Base-by-base conservation (phyloP, 2,329 filamentous ascomycete genomes). In the Macrophomina pseudophaseolina region DNA sequence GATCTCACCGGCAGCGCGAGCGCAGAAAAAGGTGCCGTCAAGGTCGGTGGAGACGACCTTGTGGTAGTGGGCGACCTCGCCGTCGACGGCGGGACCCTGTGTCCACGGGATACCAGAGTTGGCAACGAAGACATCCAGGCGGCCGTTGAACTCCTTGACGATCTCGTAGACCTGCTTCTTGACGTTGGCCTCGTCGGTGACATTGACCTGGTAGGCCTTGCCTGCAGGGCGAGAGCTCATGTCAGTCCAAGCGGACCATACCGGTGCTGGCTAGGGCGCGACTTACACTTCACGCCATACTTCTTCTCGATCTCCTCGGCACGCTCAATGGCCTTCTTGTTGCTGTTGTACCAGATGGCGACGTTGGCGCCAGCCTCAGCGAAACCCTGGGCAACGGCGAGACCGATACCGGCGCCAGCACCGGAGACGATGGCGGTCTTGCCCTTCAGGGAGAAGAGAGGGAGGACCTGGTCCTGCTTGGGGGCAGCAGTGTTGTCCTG, bases 21-120 rank as follows among this genome's bases (percentile, higher is more conserved):
- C 92, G 69, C 92, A 96, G 84, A 91, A 94, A 80, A 91, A 93
- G 46, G 90, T 90, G 12, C 93, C 94, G n/a, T 89, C 95, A 72
- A 97, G 85, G 79, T 97, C 96, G 74, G 94, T 90, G 73, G 91
- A 87, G 78, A 97, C 85, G 83, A 97, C 92, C 78, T 88, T 86
- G 76, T 93, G 88, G 75, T 88, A 88, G 75, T 92, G 91, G 74
- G 90, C 84, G 28, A 91, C 87, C 30, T 87, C 86, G 75, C 87
- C 88, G 69, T 92, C 90, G 74, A 92, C 84, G 67, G 90, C 90
- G 65, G 81, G 82, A 80, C 90, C 85, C 71, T 90, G 89, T 5
- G 90, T 91, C 65, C 65, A 66, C 30, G 65, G 65, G 68, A 87
- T 86, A 66, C 90, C 90, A 23, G 90, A 90, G 78, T 90, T 90